Percentiles rank a stretch among this genome's conserved stretches.
Evolutionary conservation across 805 yeast genomes (phyloP).

Genomic region (Candida succiphila): DNA sequence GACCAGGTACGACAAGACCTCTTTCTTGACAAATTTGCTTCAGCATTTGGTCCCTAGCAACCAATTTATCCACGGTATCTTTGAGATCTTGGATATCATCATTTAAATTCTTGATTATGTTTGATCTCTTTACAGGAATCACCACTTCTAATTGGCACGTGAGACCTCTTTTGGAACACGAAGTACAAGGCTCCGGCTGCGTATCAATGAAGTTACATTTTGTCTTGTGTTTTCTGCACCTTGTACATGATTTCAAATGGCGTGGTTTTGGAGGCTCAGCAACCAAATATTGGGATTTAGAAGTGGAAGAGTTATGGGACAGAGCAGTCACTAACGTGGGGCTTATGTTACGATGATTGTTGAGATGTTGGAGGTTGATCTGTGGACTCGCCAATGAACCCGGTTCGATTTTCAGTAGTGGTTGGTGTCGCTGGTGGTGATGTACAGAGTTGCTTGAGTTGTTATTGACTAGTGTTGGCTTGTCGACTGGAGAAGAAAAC

Average conservation of each 20-base stretch:
- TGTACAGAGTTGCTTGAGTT: no score
- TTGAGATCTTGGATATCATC: constrained; percentile 22
- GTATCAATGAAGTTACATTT: constrained; percentile 49
- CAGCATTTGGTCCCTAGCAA: constrained; percentile 15
- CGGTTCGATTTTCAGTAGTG: no score
- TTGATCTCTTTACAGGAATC: constrained; percentile 38
- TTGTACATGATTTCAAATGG: constrained; percentile 45
- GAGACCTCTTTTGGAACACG: constrained; percentile 41
- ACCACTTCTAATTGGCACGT: constrained; percentile 48
- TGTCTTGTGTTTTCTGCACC: constrained; percentile 59
- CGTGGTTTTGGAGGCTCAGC: constrained; percentile 27
- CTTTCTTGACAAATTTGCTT: constrained; percentile 13
- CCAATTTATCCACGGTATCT: constrained; percentile 17
- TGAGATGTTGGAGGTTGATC: no score
- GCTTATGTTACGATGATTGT: no score
- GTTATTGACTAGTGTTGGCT: no score
- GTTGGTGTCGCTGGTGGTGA: no score
- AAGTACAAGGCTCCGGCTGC: constrained; percentile 46
- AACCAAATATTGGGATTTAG: no score
- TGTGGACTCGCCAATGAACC: no score
- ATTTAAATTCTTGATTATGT: constrained; percentile 25
- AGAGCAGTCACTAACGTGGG: no score
- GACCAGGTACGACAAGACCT: constrained; percentile 21
- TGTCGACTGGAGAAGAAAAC: no score
- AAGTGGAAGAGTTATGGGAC: no score